These are phyloP conservation scores for Mortierella sp. DNA, from an alignment of 371 early-diverging fungal species.

Conservation along the genomic window DNA sequence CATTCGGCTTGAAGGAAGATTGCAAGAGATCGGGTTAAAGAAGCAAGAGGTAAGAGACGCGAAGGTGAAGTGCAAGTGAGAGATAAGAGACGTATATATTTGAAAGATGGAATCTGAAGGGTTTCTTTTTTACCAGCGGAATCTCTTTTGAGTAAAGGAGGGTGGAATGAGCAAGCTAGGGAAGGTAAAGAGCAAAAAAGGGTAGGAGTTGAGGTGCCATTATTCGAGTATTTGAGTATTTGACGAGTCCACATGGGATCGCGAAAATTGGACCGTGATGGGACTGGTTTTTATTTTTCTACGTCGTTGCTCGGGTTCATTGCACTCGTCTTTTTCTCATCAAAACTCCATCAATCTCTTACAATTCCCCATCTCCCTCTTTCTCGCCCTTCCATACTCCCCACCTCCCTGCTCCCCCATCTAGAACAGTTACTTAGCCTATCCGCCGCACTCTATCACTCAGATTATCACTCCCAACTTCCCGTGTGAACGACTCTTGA, in stretches of 20 bases:
- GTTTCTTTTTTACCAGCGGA: too few species aligned
- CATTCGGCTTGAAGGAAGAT: conserved; percentile 6
- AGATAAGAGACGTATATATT: too few species aligned
- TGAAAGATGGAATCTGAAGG: too few species aligned
- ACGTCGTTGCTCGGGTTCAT: not conserved
- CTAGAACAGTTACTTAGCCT: not conserved
- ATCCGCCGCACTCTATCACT: not conserved
- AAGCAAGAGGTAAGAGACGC: not conserved
- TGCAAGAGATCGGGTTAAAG: not conserved
- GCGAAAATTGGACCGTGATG: not conserved
- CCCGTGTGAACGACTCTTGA: not conserved
- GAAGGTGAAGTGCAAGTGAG: too few species aligned
- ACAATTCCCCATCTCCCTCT: not conserved
- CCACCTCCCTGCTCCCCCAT: not conserved
- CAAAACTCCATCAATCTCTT: not conserved
- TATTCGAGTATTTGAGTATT: too few species aligned
- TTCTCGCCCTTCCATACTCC: not conserved
- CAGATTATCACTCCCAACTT: not conserved
- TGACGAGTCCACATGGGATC: too few species aligned
- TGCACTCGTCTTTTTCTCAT: not conserved
- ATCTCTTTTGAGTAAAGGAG: too few species aligned
- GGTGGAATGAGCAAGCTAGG: too few species aligned
- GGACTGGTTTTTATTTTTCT: not conserved
- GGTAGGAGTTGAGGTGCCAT: too few species aligned
- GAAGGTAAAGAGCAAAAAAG: too few species aligned